Percentiles rank a stretch among this genome's conserved stretches.
Evolutionary conservation across 768 basidiomycete genomes (phyloP).

Genomic region (Auricularia sp.): DNA sequence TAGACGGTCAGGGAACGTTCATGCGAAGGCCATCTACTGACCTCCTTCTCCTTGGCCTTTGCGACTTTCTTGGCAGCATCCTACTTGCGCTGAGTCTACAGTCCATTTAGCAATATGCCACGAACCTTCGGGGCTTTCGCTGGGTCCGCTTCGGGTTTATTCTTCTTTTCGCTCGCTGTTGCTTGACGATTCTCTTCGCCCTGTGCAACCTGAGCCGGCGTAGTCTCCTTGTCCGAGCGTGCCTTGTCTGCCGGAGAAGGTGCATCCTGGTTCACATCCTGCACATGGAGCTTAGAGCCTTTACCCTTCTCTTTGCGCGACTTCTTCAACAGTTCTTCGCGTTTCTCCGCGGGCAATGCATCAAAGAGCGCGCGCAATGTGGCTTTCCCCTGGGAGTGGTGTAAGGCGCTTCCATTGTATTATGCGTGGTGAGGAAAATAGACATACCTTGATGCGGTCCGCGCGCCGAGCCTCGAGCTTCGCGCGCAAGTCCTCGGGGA

Average conservation of each 20-base stretch:
- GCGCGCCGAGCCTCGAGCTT: slow-evolving; percentile 49
- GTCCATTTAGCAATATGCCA: neutral
- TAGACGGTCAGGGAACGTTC: neutral
- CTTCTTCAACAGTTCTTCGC: slow-evolving; percentile 36
- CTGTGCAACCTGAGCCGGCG: neutral
- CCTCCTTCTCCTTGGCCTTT: slow-evolving; percentile 65
- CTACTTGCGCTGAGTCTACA: neutral
- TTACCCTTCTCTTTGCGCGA: slow-evolving; percentile 28
- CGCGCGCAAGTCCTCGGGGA: slow-evolving; percentile 57
- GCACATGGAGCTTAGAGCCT: slow-evolving; percentile 22
- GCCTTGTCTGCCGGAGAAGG: neutral
- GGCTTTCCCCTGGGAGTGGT: slow-evolving; percentile 42
- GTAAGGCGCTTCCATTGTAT: neutral
- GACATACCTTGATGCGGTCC: slow-evolving; percentile 56
- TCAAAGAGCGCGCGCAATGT: slow-evolving; percentile 47
- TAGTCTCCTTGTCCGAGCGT: neutral
- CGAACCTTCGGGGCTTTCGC: neutral
- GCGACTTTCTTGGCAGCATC: slow-evolving; percentile 49
- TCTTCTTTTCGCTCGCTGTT: slow-evolving; percentile 14
- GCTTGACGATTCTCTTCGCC: neutral
- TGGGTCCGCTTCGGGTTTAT: neutral
- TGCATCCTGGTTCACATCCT: slow-evolving; percentile 17
- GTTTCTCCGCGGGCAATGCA: slow-evolving; percentile 47
- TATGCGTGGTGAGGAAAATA: slow-evolving; percentile 3
- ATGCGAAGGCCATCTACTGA: slow-evolving; percentile 32